Percentiles rank a stretch among this genome's conserved stretches.
phyloP scores from a whole-genome alignment of 2,329 filamentous ascomycete species.

The Verticillium albo-atrum region DNA sequence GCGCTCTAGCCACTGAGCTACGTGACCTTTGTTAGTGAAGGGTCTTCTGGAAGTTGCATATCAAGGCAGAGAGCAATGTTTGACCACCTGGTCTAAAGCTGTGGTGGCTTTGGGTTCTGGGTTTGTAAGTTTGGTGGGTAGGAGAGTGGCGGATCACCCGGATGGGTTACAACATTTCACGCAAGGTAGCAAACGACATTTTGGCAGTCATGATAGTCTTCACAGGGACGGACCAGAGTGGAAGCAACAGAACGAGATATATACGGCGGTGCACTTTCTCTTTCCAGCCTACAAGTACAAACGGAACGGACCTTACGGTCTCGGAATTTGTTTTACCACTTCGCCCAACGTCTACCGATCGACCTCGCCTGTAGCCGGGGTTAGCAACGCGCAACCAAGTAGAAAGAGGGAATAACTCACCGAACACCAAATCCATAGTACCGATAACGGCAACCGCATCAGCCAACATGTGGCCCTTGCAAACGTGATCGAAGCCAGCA shows the following conservation, averaged over 20 bases:
- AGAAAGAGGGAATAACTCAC: constrained; percentile 40
- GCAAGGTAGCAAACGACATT: neutral
- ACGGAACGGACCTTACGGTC: constrained; percentile 12
- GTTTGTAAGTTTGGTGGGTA: neutral
- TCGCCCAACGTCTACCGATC: constrained; percentile 41
- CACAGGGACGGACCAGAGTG: neutral
- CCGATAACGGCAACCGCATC: constrained; percentile 96
- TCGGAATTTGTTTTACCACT: constrained; percentile 8
- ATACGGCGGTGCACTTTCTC: constrained; percentile 16
- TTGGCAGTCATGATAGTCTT: too few relatives aligned
- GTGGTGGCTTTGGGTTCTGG: neutral
- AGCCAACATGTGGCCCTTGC: constrained; percentile 86
- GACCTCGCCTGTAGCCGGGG: constrained; percentile 47
- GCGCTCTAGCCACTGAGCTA: neutral
- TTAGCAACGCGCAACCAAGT: constrained; percentile 23
- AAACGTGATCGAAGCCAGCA: constrained; percentile 88
- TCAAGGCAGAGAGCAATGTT: too few relatives aligned
- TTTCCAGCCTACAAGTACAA: constrained; percentile 20
- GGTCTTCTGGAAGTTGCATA: too few relatives aligned
- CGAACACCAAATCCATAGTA: constrained; percentile 86
- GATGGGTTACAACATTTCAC: neutral
- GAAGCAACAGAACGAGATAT: constrained; percentile 11
- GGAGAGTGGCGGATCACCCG: neutral
- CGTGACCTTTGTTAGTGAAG: neutral
- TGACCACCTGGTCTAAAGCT: neutral